Evolutionary conservation across 202 grass and related monocot genomes (phyloP).

Genomic region (Brachypodium distachyon): DNA sequence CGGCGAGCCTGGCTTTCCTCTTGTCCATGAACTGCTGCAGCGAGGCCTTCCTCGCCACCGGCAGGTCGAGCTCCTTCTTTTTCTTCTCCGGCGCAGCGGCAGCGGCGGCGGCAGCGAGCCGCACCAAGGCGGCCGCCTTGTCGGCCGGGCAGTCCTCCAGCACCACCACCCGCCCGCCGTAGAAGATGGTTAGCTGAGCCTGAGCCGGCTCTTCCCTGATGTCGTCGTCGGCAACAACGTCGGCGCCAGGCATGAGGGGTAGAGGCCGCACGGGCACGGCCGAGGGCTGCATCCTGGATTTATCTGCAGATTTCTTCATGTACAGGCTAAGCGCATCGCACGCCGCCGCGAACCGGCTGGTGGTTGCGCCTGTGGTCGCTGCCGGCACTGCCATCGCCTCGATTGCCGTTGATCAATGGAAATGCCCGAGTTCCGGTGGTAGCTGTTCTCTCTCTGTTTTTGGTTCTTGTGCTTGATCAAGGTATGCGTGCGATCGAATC

Average conservation of each 20-base stretch:
- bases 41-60: slow-evolving; percentile 57
- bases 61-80: slow-evolving; percentile 30
- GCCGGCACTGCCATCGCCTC: not conserved
- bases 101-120: slow-evolving; percentile 9
- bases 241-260: slow-evolving; percentile 35
- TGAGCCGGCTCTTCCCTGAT: not conserved
- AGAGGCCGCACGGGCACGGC: not conserved
- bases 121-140: slow-evolving; percentile 42
- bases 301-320: slow-evolving; percentile 44
- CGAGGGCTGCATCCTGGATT: not conserved
- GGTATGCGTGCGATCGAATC: not conserved
- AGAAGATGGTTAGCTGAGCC: slow-evolving; percentile 52
- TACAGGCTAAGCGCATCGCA: slow-evolving; percentile 45
- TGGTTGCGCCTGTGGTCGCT: not conserved
- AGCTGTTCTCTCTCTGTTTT: too few species aligned
- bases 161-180: slow-evolving; percentile 49
- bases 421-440: too few species aligned
- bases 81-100: too few species aligned
- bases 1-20: slow-evolving; percentile 42
- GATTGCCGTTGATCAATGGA: not conserved
- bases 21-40: slow-evolving; percentile 73
- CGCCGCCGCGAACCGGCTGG: slow-evolving; percentile 27
- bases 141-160: slow-evolving; percentile 42
- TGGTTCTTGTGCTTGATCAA: not conserved
- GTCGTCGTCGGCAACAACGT: not conserved